Evolutionary conservation across 805 yeast species (phyloP).

Genomic region (Saturnispora silvae): DNA sequence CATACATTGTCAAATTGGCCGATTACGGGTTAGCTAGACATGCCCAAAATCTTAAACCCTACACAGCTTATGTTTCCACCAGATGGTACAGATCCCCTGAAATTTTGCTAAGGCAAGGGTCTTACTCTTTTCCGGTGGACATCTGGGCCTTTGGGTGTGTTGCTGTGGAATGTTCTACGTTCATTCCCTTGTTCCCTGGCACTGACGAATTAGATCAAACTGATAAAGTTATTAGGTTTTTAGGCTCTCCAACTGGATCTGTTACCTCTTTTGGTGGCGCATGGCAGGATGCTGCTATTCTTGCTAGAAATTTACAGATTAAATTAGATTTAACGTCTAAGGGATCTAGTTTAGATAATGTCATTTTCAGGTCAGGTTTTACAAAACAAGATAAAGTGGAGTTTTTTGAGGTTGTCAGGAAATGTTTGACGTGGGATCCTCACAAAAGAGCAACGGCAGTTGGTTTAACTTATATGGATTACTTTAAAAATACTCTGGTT

Average conservation of each 20-base stretch:
- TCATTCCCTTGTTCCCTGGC: conserved; percentile 80
- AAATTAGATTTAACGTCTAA: conserved; percentile 17
- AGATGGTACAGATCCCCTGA: conserved; percentile 86
- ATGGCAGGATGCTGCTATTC: conserved; percentile 53
- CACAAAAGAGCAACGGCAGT: conserved; percentile 44
- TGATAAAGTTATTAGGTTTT: conserved; percentile 48
- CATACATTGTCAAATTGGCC: conserved; percentile 61
- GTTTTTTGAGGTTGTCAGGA: conserved; percentile 32
- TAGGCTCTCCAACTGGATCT: conserved; percentile 63
- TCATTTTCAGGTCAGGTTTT: conserved; percentile 38
- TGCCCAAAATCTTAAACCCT: conserved; percentile 39
- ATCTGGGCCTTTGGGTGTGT: conserved; percentile 84
- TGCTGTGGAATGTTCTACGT: conserved; percentile 61
- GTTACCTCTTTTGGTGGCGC: conserved; percentile 49
- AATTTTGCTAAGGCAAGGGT: conserved; percentile 51
- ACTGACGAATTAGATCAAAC: conserved; percentile 69
- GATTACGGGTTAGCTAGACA: conserved; percentile 74
- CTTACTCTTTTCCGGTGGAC: conserved; percentile 62
- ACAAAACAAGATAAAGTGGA: conserved; percentile 25
- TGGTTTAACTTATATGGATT: conserved; percentile 38
- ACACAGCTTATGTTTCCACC: conserved; percentile 71
- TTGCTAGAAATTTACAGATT: conserved; percentile 35
- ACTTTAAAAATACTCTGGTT: conserved; percentile 37
- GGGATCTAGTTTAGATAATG: conserved; percentile 37
- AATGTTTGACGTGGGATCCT: conserved; percentile 74